A percentile compares a stretch with the other conserved stretches of the same genome.
Evolutionary conservation across 305 asterid species (phyloP).

Genomic region (Solanum hybrid): DNA sequence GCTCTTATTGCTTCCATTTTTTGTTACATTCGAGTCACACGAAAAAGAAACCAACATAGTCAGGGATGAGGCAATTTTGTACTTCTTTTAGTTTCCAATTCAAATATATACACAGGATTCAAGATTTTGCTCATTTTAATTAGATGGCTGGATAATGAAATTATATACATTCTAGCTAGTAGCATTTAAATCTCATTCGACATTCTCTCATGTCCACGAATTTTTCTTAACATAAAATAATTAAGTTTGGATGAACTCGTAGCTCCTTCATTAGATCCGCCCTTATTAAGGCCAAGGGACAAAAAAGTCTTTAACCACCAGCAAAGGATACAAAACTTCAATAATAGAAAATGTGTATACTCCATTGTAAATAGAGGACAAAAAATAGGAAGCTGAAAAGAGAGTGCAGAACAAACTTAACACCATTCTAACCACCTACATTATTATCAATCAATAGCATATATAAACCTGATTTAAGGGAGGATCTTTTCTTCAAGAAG

Average conservation of each 20-base stretch:
- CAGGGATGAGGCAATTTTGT: not conserved
- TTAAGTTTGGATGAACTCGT: not conserved
- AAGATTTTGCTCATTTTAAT: not conserved
- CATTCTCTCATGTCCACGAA: not conserved
- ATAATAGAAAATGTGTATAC: not conserved
- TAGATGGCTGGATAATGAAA: not conserved
- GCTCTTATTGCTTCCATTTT: slow-evolving; percentile 22
- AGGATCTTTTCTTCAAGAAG: not conserved
- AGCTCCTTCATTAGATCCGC: not conserved
- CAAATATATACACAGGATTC: not conserved
- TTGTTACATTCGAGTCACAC: slow-evolving; percentile 32
- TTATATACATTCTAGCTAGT: not conserved
- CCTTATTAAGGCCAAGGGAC: not conserved
- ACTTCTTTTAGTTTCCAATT: not conserved
- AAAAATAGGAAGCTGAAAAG: slow-evolving; percentile 3
- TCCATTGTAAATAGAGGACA: not conserved
- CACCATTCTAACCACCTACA: not conserved
- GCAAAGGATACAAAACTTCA: not conserved
- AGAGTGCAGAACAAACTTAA: slow-evolving; percentile 18
- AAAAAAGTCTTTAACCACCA: not conserved
- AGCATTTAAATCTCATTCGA: not conserved
- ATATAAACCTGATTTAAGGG: not conserved
- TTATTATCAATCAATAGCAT: not conserved
- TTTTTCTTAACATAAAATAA: not conserved
- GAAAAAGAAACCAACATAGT: slow-evolving; percentile 4